A percentile compares a stretch with the other conserved stretches of the same genome.
Conservation (phyloP, 768 basidiomycete genomes). For the Termitomyces sp. region DNA sequence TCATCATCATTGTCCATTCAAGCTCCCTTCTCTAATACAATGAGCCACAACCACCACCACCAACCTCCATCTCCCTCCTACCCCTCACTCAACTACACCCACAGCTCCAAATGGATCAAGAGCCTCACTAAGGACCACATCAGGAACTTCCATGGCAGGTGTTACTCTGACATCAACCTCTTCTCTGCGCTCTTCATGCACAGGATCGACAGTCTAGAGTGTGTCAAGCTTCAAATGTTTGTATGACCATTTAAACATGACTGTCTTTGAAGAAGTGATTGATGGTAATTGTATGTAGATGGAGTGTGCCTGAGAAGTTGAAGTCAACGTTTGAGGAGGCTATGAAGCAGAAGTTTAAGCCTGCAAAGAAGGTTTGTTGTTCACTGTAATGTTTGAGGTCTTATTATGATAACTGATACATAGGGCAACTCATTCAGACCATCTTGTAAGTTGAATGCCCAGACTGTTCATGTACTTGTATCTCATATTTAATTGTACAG, state of each 20-base stretch:
- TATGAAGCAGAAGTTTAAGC: conserved; percentile 74
- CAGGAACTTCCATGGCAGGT: conserved; percentile 68
- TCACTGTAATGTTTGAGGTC: no score
- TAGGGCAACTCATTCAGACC: conserved; percentile 87
- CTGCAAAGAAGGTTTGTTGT: conserved; percentile 63
- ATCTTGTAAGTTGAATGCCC: conserved; percentile 80
- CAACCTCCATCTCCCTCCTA: conserved; percentile 27
- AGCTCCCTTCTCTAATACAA: no score
- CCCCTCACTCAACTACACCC: conserved; percentile 51
- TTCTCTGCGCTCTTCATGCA: conserved; percentile 74
- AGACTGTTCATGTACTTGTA: neutral
- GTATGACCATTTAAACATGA: conserved; percentile 9
- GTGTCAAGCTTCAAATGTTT: conserved; percentile 72
- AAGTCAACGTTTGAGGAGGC: conserved; percentile 92
- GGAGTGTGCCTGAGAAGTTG: conserved; percentile 83
- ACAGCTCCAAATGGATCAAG: conserved; percentile 84
- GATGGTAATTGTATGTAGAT: conserved; percentile 32
- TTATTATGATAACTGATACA: neutral
- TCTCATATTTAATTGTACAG: neutral
- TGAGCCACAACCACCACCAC: conserved; percentile 2
- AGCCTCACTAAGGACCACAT: conserved; percentile 58
- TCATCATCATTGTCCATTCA: no score
- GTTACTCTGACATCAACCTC: conserved; percentile 79
- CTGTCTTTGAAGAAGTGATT: neutral
- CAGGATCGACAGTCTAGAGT: conserved; percentile 57